Evolutionary conservation across 768 basidiomycete genomes (phyloP).

Genomic region (Boletus subcaerulescens): DNA sequence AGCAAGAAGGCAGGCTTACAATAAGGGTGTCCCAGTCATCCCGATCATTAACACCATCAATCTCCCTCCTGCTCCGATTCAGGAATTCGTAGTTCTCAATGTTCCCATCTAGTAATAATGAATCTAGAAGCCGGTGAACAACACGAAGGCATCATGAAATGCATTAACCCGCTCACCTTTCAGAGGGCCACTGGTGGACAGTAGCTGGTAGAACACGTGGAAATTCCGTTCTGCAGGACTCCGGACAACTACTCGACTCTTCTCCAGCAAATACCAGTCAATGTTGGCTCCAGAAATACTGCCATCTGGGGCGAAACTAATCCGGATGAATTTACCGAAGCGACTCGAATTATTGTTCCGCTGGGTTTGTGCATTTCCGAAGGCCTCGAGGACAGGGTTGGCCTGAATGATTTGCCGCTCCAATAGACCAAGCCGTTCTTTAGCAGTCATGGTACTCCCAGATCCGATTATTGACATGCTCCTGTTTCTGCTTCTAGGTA

Average conservation of each 20-base stretch:
- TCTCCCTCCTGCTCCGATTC: slow-evolving; percentile 82
- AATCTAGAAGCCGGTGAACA: slow-evolving; percentile 43
- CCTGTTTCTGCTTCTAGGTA: slow-evolving; percentile 65
- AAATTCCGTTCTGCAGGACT: slow-evolving; percentile 90
- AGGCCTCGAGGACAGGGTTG: slow-evolving; percentile 95
- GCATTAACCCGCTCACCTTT: slow-evolving; percentile 50
- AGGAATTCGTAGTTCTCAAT: slow-evolving; percentile 88
- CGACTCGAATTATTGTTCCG: slow-evolving; percentile 98
- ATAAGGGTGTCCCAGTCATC: slow-evolving; percentile 84
- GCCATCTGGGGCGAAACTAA: slow-evolving; percentile 88
- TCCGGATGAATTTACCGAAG: slow-evolving; percentile 97
- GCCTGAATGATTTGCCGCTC: slow-evolving; percentile 97
- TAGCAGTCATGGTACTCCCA: slow-evolving; percentile 50
- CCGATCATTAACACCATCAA: slow-evolving; percentile 93
- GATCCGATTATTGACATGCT: slow-evolving; percentile 46
- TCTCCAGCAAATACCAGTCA: slow-evolving; percentile 98
- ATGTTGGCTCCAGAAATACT: slow-evolving; percentile 98
- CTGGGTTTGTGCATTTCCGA: slow-evolving; percentile 98
- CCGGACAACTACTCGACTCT: slow-evolving; percentile 88
- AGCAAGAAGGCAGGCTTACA: slow-evolving; percentile 37
- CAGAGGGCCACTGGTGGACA: slow-evolving; percentile 70
- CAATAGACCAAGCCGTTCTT: slow-evolving; percentile 79
- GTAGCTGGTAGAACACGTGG: slow-evolving; percentile 95
- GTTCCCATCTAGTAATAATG: slow-evolving; percentile 67
- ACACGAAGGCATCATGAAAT: not conserved